These are phyloP conservation scores for Fusarium cicatricum DNA, from an alignment of 2,329 filamentous ascomycete genomes.

Conservation along the genomic window DNA sequence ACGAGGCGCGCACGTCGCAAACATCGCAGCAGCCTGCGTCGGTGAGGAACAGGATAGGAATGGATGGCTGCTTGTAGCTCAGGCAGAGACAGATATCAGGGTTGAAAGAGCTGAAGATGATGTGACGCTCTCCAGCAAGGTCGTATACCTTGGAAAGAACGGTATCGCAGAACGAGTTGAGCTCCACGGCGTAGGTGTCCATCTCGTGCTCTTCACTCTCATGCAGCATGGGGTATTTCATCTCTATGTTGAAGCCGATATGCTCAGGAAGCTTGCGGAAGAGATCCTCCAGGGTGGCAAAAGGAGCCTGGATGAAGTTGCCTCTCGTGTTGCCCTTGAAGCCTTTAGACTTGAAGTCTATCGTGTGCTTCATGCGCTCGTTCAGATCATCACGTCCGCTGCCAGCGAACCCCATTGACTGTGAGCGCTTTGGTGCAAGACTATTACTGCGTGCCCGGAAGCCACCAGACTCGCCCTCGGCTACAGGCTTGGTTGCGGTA, in stretches of 20 bases:
- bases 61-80: constrained; percentile 96
- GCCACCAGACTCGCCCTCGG: constrained; percentile 46
- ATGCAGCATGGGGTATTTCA: constrained; percentile 98
- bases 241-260: constrained; percentile 97
- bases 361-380: constrained; percentile 96
- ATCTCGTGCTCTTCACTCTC: constrained; percentile 96
- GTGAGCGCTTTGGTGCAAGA: constrained; percentile 57
- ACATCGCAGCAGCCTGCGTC: constrained; percentile 85
- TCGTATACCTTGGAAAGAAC: constrained; percentile 92
- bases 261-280: constrained; percentile 83
- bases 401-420: constrained; percentile 63
- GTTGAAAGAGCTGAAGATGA: constrained; percentile 98
- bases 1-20: constrained; percentile 88
- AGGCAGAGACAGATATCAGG: constrained; percentile 94
- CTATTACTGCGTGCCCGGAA: constrained; percentile 49
- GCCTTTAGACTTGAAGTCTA: constrained; percentile 92
- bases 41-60: constrained; percentile 92
- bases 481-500: constrained; percentile 15
- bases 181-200: constrained; percentile 94
- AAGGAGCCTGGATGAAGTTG: constrained; percentile 94
- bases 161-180: constrained; percentile 96
- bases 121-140: constrained; percentile 79
- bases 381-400: constrained; percentile 55
- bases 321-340: constrained; percentile 96
- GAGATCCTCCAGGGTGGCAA: constrained; percentile 93